Evolutionary conservation across 2,329 filamentous ascomycete species (phyloP).

Genomic region (Sordariomycetes sp.): DNA sequence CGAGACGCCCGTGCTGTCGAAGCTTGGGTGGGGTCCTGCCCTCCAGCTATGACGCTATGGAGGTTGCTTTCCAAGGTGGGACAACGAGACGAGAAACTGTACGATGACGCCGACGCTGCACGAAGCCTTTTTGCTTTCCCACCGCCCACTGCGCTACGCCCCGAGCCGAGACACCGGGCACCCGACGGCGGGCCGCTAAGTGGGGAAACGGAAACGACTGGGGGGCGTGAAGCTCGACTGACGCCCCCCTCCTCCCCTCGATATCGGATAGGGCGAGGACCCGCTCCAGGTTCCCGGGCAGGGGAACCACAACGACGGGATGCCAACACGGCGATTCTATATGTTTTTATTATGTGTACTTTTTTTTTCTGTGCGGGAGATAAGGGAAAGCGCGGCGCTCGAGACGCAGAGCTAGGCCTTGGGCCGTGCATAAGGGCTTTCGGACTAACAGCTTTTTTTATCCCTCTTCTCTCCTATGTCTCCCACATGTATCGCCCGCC

Average conservation of each 20-base stretch:
- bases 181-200: background rate
- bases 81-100: background rate
- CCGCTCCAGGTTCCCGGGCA: background rate
- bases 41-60: background rate
- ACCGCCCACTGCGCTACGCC: too few relatives aligned
- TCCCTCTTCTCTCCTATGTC: background rate
- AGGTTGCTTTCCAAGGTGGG: background rate
- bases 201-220: too few relatives aligned
- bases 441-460: background rate
- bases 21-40: background rate
- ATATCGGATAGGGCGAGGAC: background rate
- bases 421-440: background rate
- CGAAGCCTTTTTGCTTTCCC: background rate
- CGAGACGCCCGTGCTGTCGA: background rate
- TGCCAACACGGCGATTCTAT: background rate
- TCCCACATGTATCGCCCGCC: background rate
- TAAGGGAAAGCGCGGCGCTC: background rate
- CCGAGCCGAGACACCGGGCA: background rate
- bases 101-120: background rate
- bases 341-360: background rate
- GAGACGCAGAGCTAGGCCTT: background rate
- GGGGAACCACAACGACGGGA: background rate
- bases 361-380: background rate
- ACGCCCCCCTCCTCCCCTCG: background rate
- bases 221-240: background rate